Percentiles rank a stretch among this genome's conserved stretches.
These are phyloP conservation scores for Phyllosticta paracitricarpa DNA, from an alignment of 2,329 filamentous ascomycete species.

Conservation along the genomic window DNA sequence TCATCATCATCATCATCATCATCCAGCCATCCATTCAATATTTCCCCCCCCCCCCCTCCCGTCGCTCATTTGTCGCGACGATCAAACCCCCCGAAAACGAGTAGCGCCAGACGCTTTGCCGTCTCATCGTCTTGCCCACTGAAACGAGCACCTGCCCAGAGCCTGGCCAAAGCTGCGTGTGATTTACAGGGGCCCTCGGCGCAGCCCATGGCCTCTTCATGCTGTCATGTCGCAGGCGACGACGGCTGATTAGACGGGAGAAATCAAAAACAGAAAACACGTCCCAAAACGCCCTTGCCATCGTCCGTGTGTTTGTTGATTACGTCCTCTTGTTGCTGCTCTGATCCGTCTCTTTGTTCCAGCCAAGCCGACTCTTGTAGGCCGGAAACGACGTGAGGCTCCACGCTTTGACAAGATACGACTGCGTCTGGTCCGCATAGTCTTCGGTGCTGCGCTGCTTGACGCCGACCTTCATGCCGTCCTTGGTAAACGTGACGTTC, in stretches of 20 bases:
- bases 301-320: background rate
- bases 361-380: conserved; percentile 26
- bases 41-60: too few relatives aligned
- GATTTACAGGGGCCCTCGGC: background rate
- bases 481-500: conserved; percentile 66
- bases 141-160: background rate
- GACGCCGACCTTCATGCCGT: conserved; percentile 62
- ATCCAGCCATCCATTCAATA: too few relatives aligned
- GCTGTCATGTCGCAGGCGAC: background rate
- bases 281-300: background rate
- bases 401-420: conserved; percentile 43
- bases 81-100: background rate
- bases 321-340: background rate
- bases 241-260: background rate
- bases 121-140: background rate
- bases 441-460: conserved; percentile 58
- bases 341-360: conserved; percentile 14
- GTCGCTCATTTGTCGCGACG: background rate
- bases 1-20: too few relatives aligned
- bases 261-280: background rate
- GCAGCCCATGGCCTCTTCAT: background rate
- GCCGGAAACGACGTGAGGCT: conserved; percentile 29
- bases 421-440: conserved; percentile 66
- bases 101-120: background rate
- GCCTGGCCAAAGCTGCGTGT: background rate